Conservation (phyloP, 768 basidiomycete genomes). For the Naganishia friedmannii region DNA sequence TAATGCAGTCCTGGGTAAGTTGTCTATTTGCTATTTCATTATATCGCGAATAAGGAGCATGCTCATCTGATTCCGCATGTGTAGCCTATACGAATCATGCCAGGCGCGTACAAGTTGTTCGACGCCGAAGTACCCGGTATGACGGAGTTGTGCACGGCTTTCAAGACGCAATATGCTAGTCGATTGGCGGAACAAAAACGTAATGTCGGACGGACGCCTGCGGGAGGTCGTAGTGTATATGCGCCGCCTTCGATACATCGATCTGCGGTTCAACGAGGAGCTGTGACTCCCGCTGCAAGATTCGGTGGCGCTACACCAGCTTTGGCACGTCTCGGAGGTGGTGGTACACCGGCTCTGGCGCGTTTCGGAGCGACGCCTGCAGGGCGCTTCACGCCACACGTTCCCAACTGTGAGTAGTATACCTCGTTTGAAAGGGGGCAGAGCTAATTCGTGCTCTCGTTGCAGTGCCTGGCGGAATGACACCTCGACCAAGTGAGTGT, state of each 20-base stretch:
- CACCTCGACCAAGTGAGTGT: slow-evolving; percentile 46
- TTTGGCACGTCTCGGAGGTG: not conserved
- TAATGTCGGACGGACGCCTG: slow-evolving; percentile 12
- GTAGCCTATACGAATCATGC: slow-evolving; percentile 51
- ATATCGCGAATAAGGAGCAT: not conserved
- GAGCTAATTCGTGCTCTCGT: not conserved
- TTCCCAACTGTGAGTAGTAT: not conserved
- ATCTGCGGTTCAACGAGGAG: slow-evolving; percentile 12
- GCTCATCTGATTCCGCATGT: slow-evolving; percentile 5
- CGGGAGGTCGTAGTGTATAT: slow-evolving; percentile 20
- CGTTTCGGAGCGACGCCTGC: slow-evolving; percentile 11
- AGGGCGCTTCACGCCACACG: slow-evolving; percentile 14
- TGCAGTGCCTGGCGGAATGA: slow-evolving; percentile 34
- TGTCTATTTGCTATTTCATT: not conserved
- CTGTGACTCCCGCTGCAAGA: not conserved
- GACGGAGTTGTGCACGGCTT: slow-evolving; percentile 90
- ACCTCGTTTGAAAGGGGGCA: not conserved
- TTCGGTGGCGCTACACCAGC: slow-evolving; percentile 11
- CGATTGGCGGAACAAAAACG: slow-evolving; percentile 38
- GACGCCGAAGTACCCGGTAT: slow-evolving; percentile 87
- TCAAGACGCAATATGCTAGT: slow-evolving; percentile 63
- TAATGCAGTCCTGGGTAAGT: slow-evolving; percentile 87
- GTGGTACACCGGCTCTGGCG: slow-evolving; percentile 5
- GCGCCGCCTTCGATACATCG: slow-evolving; percentile 21
- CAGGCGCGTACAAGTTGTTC: slow-evolving; percentile 70